These are phyloP conservation scores for Boletus sensibilis DNA, from an alignment of 768 basidiomycete species.

Conservation along the genomic window DNA sequence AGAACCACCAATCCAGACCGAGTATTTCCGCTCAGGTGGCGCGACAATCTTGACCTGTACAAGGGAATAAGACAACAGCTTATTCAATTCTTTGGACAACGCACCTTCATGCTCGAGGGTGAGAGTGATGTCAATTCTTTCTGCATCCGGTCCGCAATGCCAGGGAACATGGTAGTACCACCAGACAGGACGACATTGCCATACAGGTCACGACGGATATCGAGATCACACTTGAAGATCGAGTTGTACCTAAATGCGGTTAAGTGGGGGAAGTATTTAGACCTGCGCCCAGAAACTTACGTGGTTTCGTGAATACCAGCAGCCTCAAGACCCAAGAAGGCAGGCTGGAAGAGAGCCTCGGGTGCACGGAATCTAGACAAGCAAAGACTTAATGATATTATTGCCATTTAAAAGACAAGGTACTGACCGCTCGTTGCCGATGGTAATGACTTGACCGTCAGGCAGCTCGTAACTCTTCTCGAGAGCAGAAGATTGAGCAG, in stretches of 20 bases:
- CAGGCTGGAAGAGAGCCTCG: slow-evolving; percentile 59
- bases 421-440: slow-evolving; percentile 60
- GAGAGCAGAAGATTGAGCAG: slow-evolving; percentile 82
- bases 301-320: slow-evolving; percentile 80
- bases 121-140: slow-evolving; percentile 81
- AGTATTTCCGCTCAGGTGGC: slow-evolving; percentile 92
- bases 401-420: not conserved
- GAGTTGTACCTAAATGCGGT: slow-evolving; percentile 49
- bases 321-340: slow-evolving; percentile 68
- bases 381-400: not conserved
- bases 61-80: not conserved
- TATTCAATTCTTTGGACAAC: slow-evolving; percentile 11
- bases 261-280: not conserved
- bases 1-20: slow-evolving; percentile 91
- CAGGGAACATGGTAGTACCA: slow-evolving; percentile 95
- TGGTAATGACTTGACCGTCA: slow-evolving; percentile 90
- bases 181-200: slow-evolving; percentile 56
- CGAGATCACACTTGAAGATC: slow-evolving; percentile 67
- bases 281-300: slow-evolving; percentile 26
- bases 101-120: slow-evolving; percentile 84
- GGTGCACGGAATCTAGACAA: slow-evolving; percentile 50
- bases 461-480: slow-evolving; percentile 96
- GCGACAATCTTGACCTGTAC: slow-evolving; percentile 83
- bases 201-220: slow-evolving; percentile 43
- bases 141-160: slow-evolving; percentile 94